phyloP scores from a whole-genome alignment of 106 monocot species.

The Platanthera zijinensis region DNA sequence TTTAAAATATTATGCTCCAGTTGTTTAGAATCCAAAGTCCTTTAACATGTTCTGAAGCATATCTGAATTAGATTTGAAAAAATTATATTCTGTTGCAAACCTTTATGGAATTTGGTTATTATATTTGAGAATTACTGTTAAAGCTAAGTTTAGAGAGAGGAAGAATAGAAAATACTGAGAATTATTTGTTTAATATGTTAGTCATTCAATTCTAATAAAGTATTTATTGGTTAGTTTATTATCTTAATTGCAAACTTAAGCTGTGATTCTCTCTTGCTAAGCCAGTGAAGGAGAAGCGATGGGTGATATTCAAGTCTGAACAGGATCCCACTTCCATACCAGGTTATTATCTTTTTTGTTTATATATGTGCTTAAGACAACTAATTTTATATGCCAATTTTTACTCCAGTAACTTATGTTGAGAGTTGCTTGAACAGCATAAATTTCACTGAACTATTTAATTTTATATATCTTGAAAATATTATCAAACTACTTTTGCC shows the following conservation, averaged over 20 bases:
- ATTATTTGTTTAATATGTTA: not conserved
- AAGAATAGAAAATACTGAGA: not conserved
- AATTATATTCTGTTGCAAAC: not conserved
- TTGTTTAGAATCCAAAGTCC: not conserved
- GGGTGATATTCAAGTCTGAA: constrained; percentile 87
- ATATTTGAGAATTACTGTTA: not conserved
- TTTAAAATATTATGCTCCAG: not conserved
- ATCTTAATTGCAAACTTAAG: not conserved
- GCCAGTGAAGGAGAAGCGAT: constrained; percentile 88
- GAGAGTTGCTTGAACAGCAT: not conserved
- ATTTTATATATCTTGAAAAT: constrained; percentile 12
- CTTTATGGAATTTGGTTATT: not conserved
- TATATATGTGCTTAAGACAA: not conserved
- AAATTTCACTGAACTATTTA: not conserved
- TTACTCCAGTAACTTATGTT: not conserved
- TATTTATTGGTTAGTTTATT: not conserved
- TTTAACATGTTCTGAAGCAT: not conserved
- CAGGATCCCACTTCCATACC: constrained; percentile 85
- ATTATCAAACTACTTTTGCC: constrained; percentile 11
- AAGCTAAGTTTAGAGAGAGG: not conserved
- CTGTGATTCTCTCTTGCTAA: not conserved
- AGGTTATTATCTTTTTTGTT: constrained; percentile 31
- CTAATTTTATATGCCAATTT: not conserved
- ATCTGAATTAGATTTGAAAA: not conserved
- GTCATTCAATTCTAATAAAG: not conserved